Evolutionary conservation across 441 rosid genomes (phyloP).

Genomic region (Gossypium davidsonii): DNA sequence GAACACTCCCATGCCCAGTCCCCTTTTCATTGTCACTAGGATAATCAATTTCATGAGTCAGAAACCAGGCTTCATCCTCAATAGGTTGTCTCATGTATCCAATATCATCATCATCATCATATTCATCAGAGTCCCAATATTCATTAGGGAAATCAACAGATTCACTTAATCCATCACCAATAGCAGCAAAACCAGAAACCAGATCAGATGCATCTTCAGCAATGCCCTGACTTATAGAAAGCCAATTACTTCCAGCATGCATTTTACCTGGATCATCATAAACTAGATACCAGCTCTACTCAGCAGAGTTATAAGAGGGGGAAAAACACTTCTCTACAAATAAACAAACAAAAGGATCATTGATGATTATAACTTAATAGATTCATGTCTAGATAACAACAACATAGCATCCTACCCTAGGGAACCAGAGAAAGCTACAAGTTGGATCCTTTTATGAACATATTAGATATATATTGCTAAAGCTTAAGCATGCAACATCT

Average conservation of each 20-base stretch:
- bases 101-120: conserved; percentile 92
- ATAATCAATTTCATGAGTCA: conserved; percentile 95
- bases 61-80: conserved; percentile 95
- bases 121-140: conserved; percentile 98
- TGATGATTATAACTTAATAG: not conserved
- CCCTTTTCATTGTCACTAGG: conserved; percentile 98
- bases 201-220: conserved; percentile 90
- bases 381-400: not conserved
- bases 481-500: not conserved
- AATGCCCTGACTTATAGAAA: conserved; percentile 95
- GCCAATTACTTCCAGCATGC: conserved; percentile 83
- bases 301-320: conserved; percentile 2
- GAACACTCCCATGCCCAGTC: conserved; percentile 67
- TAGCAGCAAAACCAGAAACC: conserved; percentile 94
- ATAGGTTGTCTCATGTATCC: conserved; percentile 97
- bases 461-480: not conserved
- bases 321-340: not conserved
- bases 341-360: not conserved
- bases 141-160: conserved; percentile 82
- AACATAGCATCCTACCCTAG: not conserved
- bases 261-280: conserved; percentile 56
- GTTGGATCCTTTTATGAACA: not conserved
- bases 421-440: not conserved
- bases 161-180: conserved; percentile 94
- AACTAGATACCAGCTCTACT: conserved; percentile 6